Evolutionary conservation across 495 filamentous ascomycete species (phyloP).

Genomic region (Aspergillus ellipticus): DNA sequence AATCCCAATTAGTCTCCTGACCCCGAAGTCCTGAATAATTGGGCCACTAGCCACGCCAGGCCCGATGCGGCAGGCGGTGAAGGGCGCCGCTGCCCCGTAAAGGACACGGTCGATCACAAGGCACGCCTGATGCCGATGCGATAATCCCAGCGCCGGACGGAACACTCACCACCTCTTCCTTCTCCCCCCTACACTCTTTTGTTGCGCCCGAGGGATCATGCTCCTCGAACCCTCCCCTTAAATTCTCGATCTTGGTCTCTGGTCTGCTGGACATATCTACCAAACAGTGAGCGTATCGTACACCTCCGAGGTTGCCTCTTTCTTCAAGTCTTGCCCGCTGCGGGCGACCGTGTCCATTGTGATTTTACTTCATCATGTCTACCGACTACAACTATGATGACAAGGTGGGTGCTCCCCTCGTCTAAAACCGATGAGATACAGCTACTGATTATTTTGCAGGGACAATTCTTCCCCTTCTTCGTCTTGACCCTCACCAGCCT

Average conservation of each 20-base stretch:
- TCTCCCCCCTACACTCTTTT: conserved; percentile 26
- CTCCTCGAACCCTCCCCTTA: conserved; percentile 14
- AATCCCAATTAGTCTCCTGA: not conserved
- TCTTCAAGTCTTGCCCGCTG: conserved; percentile 18
- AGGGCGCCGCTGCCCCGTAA: conserved; percentile 13
- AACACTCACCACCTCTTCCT: conserved; percentile 5
- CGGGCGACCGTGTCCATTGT: conserved; percentile 41
- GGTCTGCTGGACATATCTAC: conserved; percentile 2
- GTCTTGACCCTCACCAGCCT: conserved; percentile 85
- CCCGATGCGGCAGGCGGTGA: conserved; percentile 26
- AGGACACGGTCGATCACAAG: conserved; percentile 33
- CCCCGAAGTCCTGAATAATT: not conserved
- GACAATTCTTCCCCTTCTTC: conserved; percentile 99
- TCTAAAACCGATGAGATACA: not conserved
- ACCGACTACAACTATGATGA: conserved; percentile 98
- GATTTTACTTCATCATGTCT: conserved; percentile 64
- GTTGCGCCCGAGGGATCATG: conserved; percentile 21
- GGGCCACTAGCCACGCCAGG: conserved; percentile 2
- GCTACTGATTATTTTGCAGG: conserved; percentile 44
- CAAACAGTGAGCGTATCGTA: conserved; percentile 1
- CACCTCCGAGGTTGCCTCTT: not conserved
- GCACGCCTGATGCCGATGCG: conserved; percentile 14
- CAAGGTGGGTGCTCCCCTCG: conserved; percentile 49
- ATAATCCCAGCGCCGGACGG: conserved; percentile 16
- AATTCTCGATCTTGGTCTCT: conserved; percentile 5